These are phyloP conservation scores for Phlyctochytrium bullatum DNA, from an alignment of 192 early-diverging fungal genomes.

Conservation along the genomic window DNA sequence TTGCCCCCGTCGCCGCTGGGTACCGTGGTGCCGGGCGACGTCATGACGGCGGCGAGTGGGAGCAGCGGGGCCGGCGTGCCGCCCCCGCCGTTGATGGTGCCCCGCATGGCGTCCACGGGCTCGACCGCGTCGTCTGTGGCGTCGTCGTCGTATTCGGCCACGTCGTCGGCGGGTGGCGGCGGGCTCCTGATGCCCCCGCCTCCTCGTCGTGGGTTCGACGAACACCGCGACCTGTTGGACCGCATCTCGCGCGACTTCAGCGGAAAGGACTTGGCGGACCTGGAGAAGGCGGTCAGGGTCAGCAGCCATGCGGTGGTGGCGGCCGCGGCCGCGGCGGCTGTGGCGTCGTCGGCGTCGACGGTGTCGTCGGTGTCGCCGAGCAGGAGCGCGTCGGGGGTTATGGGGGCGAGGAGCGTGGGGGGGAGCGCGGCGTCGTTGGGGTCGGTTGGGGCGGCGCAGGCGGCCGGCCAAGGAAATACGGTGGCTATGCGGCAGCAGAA, in stretches of 20 bases:
- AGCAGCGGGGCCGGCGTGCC: no score
- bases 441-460: background rate
- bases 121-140: background rate
- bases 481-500: no score
- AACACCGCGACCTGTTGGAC: constrained; percentile 19
- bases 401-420: background rate
- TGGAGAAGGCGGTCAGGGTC: constrained; percentile 6
- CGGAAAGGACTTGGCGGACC: constrained; percentile 23
- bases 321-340: background rate
- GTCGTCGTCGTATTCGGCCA: background rate
- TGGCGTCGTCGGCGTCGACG: background rate
- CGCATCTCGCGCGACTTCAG: constrained; percentile 15
- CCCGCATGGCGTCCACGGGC: background rate
- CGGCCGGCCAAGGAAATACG: background rate
- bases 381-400: background rate
- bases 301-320: background rate
- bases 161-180: background rate
- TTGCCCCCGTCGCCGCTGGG: no score
- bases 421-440: background rate
- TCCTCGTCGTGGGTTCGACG: no score
- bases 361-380: background rate
- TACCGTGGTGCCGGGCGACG: no score
- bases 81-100: background rate
- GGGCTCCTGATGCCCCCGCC: no score
- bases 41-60: no score